Conservation (phyloP, 192 early-diverging fungal genomes). For the Kickxella alabastrina region DNA sequence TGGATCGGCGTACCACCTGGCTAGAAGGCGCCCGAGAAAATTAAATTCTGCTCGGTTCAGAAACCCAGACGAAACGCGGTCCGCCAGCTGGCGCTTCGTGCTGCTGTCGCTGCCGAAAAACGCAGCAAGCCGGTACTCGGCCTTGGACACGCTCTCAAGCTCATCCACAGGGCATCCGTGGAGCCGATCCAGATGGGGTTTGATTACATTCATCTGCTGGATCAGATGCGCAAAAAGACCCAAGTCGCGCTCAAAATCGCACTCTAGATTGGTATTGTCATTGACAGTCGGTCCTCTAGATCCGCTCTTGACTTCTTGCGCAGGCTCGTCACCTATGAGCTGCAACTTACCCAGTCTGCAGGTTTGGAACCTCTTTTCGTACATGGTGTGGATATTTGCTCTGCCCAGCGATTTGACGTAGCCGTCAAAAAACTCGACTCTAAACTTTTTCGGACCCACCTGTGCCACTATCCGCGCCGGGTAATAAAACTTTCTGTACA, state of each 20-base stretch:
- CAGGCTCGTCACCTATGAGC: constrained; percentile 38
- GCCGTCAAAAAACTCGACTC: constrained; percentile 42
- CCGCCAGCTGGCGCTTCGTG: constrained; percentile 18
- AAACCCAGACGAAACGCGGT: constrained; percentile 21
- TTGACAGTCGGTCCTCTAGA: no score
- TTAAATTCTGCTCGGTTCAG: constrained; percentile 47
- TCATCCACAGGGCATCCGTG: constrained; percentile 26
- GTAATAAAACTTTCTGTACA: constrained; percentile 36
- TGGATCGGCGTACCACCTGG: constrained; percentile 31
- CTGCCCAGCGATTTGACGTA: constrained; percentile 7
- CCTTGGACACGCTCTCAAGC: constrained; percentile 7
- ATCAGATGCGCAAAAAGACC: constrained; percentile 16
- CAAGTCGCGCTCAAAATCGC: constrained; percentile 31
- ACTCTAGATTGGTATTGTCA: constrained; percentile 9
- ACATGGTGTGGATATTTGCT: constrained; percentile 33
- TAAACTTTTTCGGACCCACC: constrained; percentile 12
- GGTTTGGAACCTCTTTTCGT: constrained; percentile 36
- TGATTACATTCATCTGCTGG: constrained; percentile 10
- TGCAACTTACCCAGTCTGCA: constrained; percentile 30
- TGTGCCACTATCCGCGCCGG: constrained; percentile 27
- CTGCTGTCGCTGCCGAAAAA: constrained; percentile 31
- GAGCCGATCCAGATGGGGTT: constrained; percentile 22
- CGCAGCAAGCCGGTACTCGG: constrained; percentile 21
- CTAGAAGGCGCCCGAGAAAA: constrained; percentile 37
- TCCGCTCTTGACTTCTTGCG: background rate